Evolutionary conservation across 2,329 filamentous ascomycete species (phyloP).

Genomic region (Diaporthe sp.): DNA sequence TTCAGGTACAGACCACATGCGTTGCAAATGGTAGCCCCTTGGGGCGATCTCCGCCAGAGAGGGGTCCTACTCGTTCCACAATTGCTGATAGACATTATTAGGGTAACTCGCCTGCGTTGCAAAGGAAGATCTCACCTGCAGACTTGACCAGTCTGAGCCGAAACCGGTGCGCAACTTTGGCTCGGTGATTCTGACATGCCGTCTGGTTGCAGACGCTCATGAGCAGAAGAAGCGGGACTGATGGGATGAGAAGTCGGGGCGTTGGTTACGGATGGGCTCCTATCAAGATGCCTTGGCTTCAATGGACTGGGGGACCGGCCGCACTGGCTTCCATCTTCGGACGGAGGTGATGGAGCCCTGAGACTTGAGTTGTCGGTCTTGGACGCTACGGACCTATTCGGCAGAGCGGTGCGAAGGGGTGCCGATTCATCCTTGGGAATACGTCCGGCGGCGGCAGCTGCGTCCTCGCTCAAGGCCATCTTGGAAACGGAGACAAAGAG

Average conservation of each 20-base stretch:
- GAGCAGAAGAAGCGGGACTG: conserved; percentile 32
- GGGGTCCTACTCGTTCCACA: conserved; percentile 95
- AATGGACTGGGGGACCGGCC: conserved; percentile 32
- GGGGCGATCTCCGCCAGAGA: conserved; percentile 91
- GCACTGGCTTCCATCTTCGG: conserved; percentile 37
- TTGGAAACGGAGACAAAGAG: conserved; percentile 5
- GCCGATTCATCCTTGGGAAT: conserved; percentile 29
- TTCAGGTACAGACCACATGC: conserved; percentile 96
- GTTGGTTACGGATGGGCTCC: conserved; percentile 29
- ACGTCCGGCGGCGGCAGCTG: conserved; percentile 21
- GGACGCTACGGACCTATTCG: conserved; percentile 39
- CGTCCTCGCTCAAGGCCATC: conserved; percentile 34
- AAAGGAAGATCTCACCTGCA: conserved; percentile 69
- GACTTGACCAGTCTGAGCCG: conserved; percentile 68
- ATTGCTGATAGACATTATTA: conserved; percentile 70
- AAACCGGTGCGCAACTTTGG: conserved; percentile 22
- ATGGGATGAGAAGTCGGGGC: conserved; percentile 36
- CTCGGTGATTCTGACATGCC: conserved; percentile 25
- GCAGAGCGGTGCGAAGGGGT: conserved; percentile 38
- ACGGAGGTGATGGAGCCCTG: conserved; percentile 38
- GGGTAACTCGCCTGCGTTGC: conserved; percentile 28
- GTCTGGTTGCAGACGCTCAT: conserved; percentile 30
- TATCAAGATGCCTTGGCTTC: conserved; percentile 27
- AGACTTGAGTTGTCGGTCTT: conserved; percentile 33
- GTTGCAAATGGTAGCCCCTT: conserved; percentile 96